A percentile compares a stretch with the other conserved stretches of the same genome.
phyloP scores from a whole-genome alignment of 1,139 yeast species.

The Yamadazyma diospyri region DNA sequence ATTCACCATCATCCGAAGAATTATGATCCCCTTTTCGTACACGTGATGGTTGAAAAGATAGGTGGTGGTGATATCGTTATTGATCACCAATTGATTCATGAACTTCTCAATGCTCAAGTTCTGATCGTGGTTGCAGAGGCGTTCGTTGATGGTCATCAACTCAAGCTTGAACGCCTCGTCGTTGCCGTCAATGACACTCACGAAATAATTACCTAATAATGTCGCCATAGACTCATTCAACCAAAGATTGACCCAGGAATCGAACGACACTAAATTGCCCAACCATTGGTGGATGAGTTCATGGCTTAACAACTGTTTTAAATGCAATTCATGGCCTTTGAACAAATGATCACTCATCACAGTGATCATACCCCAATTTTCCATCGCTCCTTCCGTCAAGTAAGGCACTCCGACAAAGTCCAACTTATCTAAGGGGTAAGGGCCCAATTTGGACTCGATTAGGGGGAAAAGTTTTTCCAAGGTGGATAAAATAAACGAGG shows the following conservation, averaged over 20 bases:
- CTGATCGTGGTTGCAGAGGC: slow-evolving; percentile 37
- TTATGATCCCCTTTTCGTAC: slow-evolving; percentile 63
- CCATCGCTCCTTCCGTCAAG: slow-evolving; percentile 75
- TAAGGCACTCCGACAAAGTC: slow-evolving; percentile 69
- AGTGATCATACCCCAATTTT: slow-evolving; percentile 68
- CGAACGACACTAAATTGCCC: slow-evolving; percentile 64
- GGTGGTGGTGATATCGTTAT: slow-evolving; percentile 20
- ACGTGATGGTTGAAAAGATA: slow-evolving; percentile 48
- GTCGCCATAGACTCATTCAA: slow-evolving; percentile 76
- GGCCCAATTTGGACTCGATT: slow-evolving; percentile 36
- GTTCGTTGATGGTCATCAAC: slow-evolving; percentile 28
- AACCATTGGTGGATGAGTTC: slow-evolving; percentile 78
- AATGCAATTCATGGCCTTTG: slow-evolving; percentile 24
- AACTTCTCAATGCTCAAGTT: slow-evolving; percentile 21
- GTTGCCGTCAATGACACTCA: slow-evolving; percentile 24
- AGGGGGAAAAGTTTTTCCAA: slow-evolving; percentile 47
- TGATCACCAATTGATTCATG: slow-evolving; percentile 20
- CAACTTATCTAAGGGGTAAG: slow-evolving; percentile 57
- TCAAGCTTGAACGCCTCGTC: slow-evolving; percentile 21
- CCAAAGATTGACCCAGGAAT: slow-evolving; percentile 67
- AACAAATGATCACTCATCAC: slow-evolving; percentile 37
- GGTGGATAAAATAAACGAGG: slow-evolving; percentile 42
- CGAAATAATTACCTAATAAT: slow-evolving; percentile 51
- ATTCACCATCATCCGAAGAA: slow-evolving; percentile 54
- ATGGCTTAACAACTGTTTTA: slow-evolving; percentile 59